phyloP scores from a whole-genome alignment of 495 filamentous ascomycete species.

The Cenococcum geophilum region DNA sequence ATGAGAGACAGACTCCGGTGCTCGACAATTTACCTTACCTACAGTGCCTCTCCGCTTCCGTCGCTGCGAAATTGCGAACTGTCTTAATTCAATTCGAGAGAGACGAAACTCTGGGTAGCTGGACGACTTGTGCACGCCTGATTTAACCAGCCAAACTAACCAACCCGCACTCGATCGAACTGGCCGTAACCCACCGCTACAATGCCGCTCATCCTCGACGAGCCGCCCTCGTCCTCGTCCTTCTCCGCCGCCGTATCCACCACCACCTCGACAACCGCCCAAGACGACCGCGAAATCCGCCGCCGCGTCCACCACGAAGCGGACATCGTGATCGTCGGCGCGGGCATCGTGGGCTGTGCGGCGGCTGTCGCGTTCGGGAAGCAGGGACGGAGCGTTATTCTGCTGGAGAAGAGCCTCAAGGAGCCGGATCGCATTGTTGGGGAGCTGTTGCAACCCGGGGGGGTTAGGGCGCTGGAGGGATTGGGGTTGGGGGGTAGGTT shows the following conservation, averaged over 20 bases:
- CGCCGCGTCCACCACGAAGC: slow-evolving; percentile 39
- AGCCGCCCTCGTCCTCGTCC: neutral
- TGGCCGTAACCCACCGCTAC: neutral
- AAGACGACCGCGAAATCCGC: slow-evolving; percentile 31
- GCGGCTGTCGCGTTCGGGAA: slow-evolving; percentile 71
- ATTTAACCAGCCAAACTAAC: neutral
- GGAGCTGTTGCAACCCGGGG: slow-evolving; percentile 90
- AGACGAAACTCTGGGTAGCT: no score
- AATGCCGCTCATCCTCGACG: slow-evolving; percentile 11
- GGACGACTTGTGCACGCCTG: neutral
- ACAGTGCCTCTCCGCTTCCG: no score
- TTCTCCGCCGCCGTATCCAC: neutral
- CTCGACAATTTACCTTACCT: no score
- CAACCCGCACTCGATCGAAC: neutral
- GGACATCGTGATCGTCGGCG: slow-evolving; percentile 86
- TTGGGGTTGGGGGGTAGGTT: slow-evolving; percentile 60
- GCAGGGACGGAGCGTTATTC: slow-evolving; percentile 85
- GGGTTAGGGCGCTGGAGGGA: slow-evolving; percentile 70
- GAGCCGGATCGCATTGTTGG: slow-evolving; percentile 96
- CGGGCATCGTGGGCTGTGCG: slow-evolving; percentile 83
- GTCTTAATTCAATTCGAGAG: no score
- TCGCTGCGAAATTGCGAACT: no score
- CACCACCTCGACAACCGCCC: neutral
- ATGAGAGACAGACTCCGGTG: neutral
- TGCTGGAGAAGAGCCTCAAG: slow-evolving; percentile 82